Evolutionary conservation across 2,329 filamentous ascomycete genomes (phyloP).

Genomic region (Onygena corvina): DNA sequence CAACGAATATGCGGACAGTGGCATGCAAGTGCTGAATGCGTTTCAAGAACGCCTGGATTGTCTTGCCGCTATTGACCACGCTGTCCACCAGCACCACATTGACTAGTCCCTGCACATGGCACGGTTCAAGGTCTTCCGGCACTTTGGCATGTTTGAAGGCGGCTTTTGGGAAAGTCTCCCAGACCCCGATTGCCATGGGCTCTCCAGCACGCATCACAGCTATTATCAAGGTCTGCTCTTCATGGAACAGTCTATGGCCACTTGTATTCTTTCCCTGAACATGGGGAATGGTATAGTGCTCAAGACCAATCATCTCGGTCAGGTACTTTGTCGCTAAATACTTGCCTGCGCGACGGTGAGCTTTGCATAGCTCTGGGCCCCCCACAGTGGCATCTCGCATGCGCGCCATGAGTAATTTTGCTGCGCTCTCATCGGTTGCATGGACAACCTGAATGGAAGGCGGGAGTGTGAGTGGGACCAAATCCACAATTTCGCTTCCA

Average conservation of each 20-base stretch:
- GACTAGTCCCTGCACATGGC: conserved; percentile 31
- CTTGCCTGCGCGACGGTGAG: conserved; percentile 40
- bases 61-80: conserved; percentile 47
- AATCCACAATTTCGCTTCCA: conserved; percentile 21
- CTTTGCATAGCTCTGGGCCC: conserved; percentile 39
- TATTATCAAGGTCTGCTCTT: conserved; percentile 43
- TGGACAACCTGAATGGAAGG: conserved; percentile 26
- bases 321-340: conserved; percentile 45
- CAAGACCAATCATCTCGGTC: conserved; percentile 36
- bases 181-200: conserved; percentile 49
- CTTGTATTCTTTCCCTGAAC: conserved; percentile 38
- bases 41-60: conserved; percentile 39
- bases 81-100: conserved; percentile 48
- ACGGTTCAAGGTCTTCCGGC: conserved; percentile 30
- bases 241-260: conserved; percentile 39
- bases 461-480: conserved; percentile 16
- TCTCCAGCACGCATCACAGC: conserved; percentile 53
- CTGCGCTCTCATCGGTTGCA: conserved; percentile 35
- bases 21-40: conserved; percentile 34
- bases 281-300: conserved; percentile 39
- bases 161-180: conserved; percentile 40
- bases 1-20: conserved; percentile 40
- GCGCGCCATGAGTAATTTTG: conserved; percentile 43
- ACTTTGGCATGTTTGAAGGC: conserved; percentile 40
- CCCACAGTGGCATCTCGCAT: conserved; percentile 40